Evolutionary conservation across 148 eudicot genomes (phyloP).

Genomic region (Diospyros lotus): DNA sequence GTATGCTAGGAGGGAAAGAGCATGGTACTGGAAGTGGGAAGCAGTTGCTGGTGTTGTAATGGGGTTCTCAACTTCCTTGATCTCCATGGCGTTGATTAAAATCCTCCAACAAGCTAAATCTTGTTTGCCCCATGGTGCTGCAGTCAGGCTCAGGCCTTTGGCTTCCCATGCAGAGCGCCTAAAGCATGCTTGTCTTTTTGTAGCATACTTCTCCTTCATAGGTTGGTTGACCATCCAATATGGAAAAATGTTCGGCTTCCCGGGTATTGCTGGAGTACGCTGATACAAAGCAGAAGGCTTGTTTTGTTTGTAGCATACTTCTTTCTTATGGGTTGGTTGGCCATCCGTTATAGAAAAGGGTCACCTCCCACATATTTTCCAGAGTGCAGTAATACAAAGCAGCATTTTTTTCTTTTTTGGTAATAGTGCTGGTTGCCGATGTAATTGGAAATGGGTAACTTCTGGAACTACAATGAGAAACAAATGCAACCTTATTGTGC

Average conservation of each 20-base stretch:
- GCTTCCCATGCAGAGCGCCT: constrained; percentile 24
- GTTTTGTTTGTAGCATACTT: constrained; percentile 69
- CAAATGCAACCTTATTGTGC: constrained; percentile 16
- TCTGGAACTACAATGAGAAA: background rate
- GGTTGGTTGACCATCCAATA: constrained; percentile 76
- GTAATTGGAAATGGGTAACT: background rate
- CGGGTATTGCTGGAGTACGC: constrained; percentile 17
- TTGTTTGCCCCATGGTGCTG: constrained; percentile 8
- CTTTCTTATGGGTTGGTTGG: constrained; percentile 70
- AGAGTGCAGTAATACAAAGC: constrained; percentile 22
- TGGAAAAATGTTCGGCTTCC: constrained; percentile 60
- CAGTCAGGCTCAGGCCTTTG: too few relatives aligned
- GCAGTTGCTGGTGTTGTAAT: constrained; percentile 48
- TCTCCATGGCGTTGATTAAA: constrained; percentile 39
- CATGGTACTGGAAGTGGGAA: constrained; percentile 51
- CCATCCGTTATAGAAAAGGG: constrained; percentile 59
- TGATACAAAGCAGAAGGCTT: constrained; percentile 21
- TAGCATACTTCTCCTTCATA: constrained; percentile 70
- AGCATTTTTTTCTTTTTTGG: background rate
- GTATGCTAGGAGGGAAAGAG: constrained; percentile 34
- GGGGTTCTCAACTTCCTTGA: constrained; percentile 58
- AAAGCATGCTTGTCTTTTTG: constrained; percentile 49
- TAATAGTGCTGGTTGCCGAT: constrained; percentile 12
- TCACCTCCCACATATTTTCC: constrained; percentile 35
- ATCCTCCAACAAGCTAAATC: constrained; percentile 30